Base-by-base conservation (phyloP, 2,329 filamentous ascomycete species). In the Pseudocercospora eumusae region DNA sequence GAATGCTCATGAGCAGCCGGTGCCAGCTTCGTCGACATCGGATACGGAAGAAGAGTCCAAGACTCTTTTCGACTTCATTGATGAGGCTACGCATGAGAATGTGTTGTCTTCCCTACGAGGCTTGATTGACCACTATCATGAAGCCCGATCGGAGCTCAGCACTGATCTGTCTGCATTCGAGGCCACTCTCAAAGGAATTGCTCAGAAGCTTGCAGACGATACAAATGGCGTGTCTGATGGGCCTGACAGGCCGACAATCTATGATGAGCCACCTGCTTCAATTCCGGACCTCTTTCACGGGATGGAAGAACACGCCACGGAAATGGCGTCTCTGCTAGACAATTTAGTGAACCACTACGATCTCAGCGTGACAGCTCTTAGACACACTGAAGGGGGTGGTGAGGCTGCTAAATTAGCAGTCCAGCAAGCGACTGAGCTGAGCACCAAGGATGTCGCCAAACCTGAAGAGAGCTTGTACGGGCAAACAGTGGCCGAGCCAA, bases 291-390 rank as follows among this genome's bases (percentile, higher is more conserved):
- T 83, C 42, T 83, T 83, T 65, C 77, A 77, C 57, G 73, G 75
- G 2, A 82, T 96, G 36, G 87, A 93, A 66, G 82, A 82, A 13
- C 87, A 93, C 68, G 93, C 93, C 0, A 87, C 90, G 65, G 86
- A 88, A 69, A 93, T 96, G 87, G 93, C 93, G 4, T 83, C 88
- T 61, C 83, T 92, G 4, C 84, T 98, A 1, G 85, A 91, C 60
- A 92, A 89, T 0, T 80, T 98, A 3, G 92, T 92, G 7, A 86
- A 84, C 25, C 93, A 98, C 77, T 97, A 96, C 74, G 93, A 98
- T 75, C 86, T 96, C 66, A 97, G 93, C 75, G 91, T 96, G 13
- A 93, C 89, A 0, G 93, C 93, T 0, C 88, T 97, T 47, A 90
- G 92, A 63, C 92, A 93, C 56, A 97, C 93, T 2, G 92, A 96